These are phyloP conservation scores for Boletus sp. DNA, from an alignment of 768 basidiomycete species.

Conservation along the genomic window DNA sequence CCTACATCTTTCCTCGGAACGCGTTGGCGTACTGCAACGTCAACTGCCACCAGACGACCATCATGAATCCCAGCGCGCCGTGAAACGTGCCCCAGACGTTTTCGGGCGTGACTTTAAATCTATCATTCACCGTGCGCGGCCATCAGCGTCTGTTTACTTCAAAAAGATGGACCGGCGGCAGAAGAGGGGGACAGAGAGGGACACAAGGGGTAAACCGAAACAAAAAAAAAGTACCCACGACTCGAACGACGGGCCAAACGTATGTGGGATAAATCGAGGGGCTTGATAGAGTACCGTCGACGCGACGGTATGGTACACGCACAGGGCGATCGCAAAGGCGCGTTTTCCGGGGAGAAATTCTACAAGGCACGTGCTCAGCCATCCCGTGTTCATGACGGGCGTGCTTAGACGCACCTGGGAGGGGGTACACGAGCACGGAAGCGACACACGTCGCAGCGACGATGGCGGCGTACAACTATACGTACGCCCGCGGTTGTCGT, in stretches of 20 bases:
- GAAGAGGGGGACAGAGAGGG: neutral
- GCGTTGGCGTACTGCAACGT: slow-evolving; percentile 55
- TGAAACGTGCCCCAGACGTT: slow-evolving; percentile 69
- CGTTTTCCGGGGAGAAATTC: slow-evolving; percentile 87
- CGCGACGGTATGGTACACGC: slow-evolving; percentile 69
- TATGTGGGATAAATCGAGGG: slow-evolving; percentile 76
- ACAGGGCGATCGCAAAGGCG: slow-evolving; percentile 72
- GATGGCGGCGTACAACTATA: slow-evolving; percentile 68
- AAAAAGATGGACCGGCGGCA: too few relatives aligned
- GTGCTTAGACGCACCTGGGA: slow-evolving; percentile 57
- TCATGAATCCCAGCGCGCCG: slow-evolving; percentile 66
- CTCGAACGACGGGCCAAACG: slow-evolving; percentile 62
- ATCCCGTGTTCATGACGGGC: too few relatives aligned
- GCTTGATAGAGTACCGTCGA: slow-evolving; percentile 75
- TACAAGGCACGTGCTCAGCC: slow-evolving; percentile 21
- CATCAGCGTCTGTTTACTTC: neutral
- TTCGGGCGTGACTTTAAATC: slow-evolving; percentile 63
- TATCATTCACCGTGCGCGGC: neutral
- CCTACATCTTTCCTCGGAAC: slow-evolving; percentile 27
- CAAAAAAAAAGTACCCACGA: slow-evolving; percentile 41
- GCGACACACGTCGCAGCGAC: slow-evolving; percentile 59
- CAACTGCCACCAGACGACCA: slow-evolving; percentile 82
- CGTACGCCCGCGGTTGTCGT: neutral
- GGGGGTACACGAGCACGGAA: slow-evolving; percentile 59
- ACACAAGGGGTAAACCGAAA: neutral